These are phyloP conservation scores for Penicillium soppii DNA, from an alignment of 495 filamentous ascomycete genomes.

Conservation along the genomic window DNA sequence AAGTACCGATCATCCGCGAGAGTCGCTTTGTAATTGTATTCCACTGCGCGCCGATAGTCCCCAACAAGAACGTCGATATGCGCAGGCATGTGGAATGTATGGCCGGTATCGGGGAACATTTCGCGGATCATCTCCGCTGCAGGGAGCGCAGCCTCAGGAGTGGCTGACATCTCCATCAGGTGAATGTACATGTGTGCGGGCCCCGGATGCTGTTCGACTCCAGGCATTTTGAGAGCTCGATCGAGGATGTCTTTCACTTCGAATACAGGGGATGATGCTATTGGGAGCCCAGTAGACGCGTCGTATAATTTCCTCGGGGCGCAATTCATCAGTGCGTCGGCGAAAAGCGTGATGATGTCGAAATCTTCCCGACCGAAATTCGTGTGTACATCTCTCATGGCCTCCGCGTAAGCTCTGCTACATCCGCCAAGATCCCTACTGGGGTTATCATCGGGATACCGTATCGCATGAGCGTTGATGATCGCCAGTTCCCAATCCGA, in stretches of 20 bases:
- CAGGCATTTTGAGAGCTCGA: slow-evolving; percentile 36
- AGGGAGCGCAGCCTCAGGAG: slow-evolving; percentile 53
- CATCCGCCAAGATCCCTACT: slow-evolving; percentile 39
- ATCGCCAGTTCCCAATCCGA: slow-evolving; percentile 50
- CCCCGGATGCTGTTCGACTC: slow-evolving; percentile 51
- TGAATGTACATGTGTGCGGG: slow-evolving; percentile 66
- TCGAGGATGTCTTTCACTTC: slow-evolving; percentile 56
- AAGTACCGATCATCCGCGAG: slow-evolving; percentile 57
- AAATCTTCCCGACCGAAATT: slow-evolving; percentile 46
- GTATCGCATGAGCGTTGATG: slow-evolving; percentile 47
- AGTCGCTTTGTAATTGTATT: slow-evolving; percentile 55
- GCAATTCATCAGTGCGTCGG: slow-evolving; percentile 62
- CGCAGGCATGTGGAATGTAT: slow-evolving; percentile 65
- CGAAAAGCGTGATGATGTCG: slow-evolving; percentile 56
- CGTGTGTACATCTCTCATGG: slow-evolving; percentile 53
- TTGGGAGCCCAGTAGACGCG: slow-evolving; percentile 51
- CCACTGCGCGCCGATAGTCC: slow-evolving; percentile 58
- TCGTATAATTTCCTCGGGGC: slow-evolving; percentile 63
- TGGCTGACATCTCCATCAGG: slow-evolving; percentile 64
- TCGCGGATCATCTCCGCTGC: slow-evolving; percentile 56
- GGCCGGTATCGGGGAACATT: slow-evolving; percentile 60
- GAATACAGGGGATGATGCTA: slow-evolving; percentile 46
- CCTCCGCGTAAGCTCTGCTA: slow-evolving; percentile 52
- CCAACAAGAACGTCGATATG: slow-evolving; percentile 65
- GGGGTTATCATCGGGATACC: slow-evolving; percentile 42